Percentiles rank a stretch among this genome's conserved stretches.
These are phyloP conservation scores for Coniochaeta sp. DNA, from an alignment of 2,329 filamentous ascomycete genomes.

Conservation along the genomic window DNA sequence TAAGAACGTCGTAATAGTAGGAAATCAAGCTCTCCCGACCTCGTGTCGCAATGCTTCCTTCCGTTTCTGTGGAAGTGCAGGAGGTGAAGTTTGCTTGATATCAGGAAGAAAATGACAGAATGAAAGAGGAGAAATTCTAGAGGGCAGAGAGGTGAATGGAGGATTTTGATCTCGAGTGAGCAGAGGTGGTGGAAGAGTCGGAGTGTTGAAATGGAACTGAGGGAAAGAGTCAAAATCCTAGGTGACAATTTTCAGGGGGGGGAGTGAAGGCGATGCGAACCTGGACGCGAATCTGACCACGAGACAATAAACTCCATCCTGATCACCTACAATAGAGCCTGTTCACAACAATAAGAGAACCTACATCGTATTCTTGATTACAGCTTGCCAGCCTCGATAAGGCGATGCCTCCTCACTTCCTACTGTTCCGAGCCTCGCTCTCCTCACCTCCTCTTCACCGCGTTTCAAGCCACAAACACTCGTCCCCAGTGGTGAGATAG, in stretches of 20 bases:
- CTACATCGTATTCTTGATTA: neutral
- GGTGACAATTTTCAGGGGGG: slow-evolving; percentile 3
- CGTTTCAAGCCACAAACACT: neutral
- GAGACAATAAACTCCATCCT: slow-evolving; percentile 3
- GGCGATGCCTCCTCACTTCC: neutral
- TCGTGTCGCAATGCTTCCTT: neutral
- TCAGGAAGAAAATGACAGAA: neutral
- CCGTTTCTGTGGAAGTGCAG: neutral
- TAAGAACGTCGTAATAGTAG: neutral
- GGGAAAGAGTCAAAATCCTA: neutral
- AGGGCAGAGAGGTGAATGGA: neutral
- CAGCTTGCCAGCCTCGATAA: neutral
- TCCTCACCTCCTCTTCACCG: neutral
- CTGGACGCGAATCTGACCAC: neutral
- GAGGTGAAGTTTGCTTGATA: neutral
- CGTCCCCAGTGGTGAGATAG: too few relatives aligned
- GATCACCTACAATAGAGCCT: neutral
- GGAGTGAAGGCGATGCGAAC: neutral
- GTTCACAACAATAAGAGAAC: neutral
- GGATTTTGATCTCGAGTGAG: too few relatives aligned
- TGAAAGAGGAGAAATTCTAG: neutral
- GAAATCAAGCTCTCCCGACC: neutral
- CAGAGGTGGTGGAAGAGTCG: neutral
- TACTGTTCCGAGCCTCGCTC: neutral
- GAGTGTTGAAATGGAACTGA: neutral